Evolutionary conservation across 257 asterid genomes (phyloP).

Genomic region (Solanum medicagineum): DNA sequence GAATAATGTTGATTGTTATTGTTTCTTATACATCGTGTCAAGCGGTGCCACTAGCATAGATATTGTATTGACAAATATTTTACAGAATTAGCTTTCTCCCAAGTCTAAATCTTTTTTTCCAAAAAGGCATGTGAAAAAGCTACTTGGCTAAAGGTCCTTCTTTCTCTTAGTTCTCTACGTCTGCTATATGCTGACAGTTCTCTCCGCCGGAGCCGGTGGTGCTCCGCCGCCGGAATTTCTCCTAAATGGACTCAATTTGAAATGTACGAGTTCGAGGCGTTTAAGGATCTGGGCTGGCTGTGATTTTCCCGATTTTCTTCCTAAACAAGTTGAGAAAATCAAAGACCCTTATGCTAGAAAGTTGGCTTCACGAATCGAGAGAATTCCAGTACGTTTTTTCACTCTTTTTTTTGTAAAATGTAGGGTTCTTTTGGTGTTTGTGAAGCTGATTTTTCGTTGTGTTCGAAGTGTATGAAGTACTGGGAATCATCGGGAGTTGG

Average conservation of each 20-base stretch:
- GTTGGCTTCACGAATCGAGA: slow-evolving; percentile 62
- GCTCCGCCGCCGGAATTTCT: background rate
- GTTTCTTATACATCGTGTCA: no score
- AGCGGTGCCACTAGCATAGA: no score
- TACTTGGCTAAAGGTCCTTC: no score
- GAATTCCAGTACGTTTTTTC: slow-evolving; percentile 35
- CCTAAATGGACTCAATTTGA: background rate
- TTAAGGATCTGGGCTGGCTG: slow-evolving; percentile 9
- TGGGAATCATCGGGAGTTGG: background rate
- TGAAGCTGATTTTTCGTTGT: background rate
- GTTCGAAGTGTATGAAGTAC: background rate
- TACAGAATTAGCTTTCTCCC: no score
- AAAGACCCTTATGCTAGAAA: slow-evolving; percentile 62
- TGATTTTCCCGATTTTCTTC: slow-evolving; percentile 33
- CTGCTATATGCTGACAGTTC: background rate
- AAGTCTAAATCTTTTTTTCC: no score
- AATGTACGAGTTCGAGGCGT: background rate
- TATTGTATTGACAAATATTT: no score
- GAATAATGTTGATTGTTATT: no score
- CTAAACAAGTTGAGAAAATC: slow-evolving; percentile 30
- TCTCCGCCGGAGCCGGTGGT: background rate
- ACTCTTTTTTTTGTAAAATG: background rate
- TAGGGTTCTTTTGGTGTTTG: no score
- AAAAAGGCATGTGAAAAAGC: no score
- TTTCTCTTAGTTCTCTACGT: background rate